Evolutionary conservation across 495 filamentous ascomycete genomes (phyloP), one percentile per base, ranked within the genome.

Genomic region (Penicillium coprophilum): DNA sequence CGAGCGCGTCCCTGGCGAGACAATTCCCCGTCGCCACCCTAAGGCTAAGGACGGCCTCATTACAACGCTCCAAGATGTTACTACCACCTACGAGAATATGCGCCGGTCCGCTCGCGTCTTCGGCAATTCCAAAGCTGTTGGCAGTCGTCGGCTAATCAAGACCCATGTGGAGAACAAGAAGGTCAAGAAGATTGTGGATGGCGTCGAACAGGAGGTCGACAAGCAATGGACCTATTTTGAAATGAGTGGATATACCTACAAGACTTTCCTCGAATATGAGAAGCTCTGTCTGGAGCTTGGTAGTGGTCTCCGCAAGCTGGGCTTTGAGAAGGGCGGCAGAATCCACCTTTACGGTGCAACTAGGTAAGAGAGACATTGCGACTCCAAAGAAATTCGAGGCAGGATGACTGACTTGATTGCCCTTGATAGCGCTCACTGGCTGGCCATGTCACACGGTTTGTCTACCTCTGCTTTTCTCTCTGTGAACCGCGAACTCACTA

Each of bases 141-240:
- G 88, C 57, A 86, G 80, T 49, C 86, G 94, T 55, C 85, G 84
- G 67, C 78, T 97, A 52, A 77, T 98, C 71, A 85, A 89, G 68
- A 89, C 85, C 7, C 94, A 98, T 70, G 79, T 87, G 52, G 94
- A 98, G 77, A 89, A 85, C 60, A 97, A 96, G 82, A 96, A 94
- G 82, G 76, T 98, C 66, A 97, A 96, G 87, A 98, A 96, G 82
- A 80, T 92, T 56, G 81, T 97, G 17, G 91, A 98, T 71, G 94
- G 94, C 40, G 82, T 88, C 62, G 90, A 96, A 74, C 71, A 81
- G 63, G 87, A 96, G 77, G 86, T 96, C 21, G 89, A 96, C 68
- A 98, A 98, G 86, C 82, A 90, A 58, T 98, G 94, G 94, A 88
- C 85, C 47, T 98, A 90, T 76, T 97, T 92, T 71, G 94, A 98